Base-by-base conservation (phyloP, 352 stramenopile species). In the Peronosclerospora sorghi region DNA sequence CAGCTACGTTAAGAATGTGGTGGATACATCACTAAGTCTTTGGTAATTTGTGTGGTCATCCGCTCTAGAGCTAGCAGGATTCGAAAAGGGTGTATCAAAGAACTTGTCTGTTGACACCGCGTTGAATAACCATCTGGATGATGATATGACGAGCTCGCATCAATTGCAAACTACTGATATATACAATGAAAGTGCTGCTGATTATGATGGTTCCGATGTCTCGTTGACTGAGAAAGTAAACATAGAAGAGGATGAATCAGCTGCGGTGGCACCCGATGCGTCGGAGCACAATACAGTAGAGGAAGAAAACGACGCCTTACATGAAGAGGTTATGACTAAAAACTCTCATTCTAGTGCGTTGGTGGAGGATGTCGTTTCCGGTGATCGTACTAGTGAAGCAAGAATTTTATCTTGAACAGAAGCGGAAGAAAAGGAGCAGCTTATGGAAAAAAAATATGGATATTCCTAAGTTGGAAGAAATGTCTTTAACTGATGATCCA, bases 1-100 rank as follows among this genome's bases (percentile, higher is more conserved):
- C 17, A 46, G 26, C 27, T 77, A 74, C 19, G 57, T 51, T 6
- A 64, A 68, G 32, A 56, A 59, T 41, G 36, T 74, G 27, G 48
- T 73, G n/a, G 56, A 66, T 23, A 20, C 68, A 20, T 60, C 51
- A 23, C 24, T 65, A 24, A 49, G 56, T 43, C 37, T 42, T 10
- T 35, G 41, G 0, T 48, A 41, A 18, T 49, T 62, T n/a, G 19
- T 70, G 24, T 65, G 65, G 56, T 47, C 38, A 21, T 63, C 44
- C 26, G 41, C 59, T 28, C 13, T 65, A 5, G 49, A 62, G 27
- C 14, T 66, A 2, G n/a, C 23, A 40, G 48, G 37, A 5, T 54
- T 48, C 13, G 35, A 49, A 1, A 36, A 49, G 6, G 32, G 4
- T 8, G 39, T 29, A 13, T 35, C 32, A 23, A 45, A 49, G 13